These are phyloP conservation scores for Elsinoe necatrix DNA, from an alignment of 2,329 filamentous ascomycete genomes.

Conservation along the genomic window DNA sequence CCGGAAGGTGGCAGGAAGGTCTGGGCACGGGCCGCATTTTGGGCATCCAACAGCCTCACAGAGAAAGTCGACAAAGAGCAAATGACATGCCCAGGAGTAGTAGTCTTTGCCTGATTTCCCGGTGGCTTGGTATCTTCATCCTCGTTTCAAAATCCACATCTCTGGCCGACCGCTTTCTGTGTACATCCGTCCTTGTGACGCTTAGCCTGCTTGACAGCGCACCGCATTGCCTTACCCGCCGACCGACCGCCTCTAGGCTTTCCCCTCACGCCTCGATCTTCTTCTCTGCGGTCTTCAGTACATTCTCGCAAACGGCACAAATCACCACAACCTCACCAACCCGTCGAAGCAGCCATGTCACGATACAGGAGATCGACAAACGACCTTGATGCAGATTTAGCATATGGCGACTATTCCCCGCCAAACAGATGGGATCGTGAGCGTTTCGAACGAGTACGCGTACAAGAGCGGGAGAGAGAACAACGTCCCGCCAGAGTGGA, in stretches of 20 bases:
- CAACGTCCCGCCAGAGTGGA: conserved; percentile 36
- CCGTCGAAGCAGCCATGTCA: background rate
- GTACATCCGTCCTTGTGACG: background rate
- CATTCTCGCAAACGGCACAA: background rate
- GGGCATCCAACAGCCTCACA: background rate
- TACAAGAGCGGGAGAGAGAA: conserved; percentile 29
- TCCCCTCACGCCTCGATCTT: background rate
- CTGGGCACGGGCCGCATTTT: conserved; percentile 2
- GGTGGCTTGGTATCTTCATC: conserved; percentile 12
- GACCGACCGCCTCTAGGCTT: background rate
- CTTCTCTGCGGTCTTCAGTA: background rate
- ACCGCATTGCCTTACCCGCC: background rate
- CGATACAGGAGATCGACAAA: conserved; percentile 13
- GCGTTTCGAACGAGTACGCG: conserved; percentile 40
- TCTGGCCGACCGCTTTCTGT: background rate
- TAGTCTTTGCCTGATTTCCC: background rate
- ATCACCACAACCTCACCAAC: background rate
- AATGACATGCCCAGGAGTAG: background rate
- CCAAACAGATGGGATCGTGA: conserved; percentile 43
- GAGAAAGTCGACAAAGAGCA: background rate
- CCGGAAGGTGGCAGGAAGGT: background rate
- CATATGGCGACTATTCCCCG: conserved; percentile 32
- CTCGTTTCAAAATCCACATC: background rate
- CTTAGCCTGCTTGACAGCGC: conserved; percentile 7
- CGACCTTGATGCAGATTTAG: conserved; percentile 31